phyloP scores from a whole-genome alignment of 176 grass and related monocot genomes.

The Bonia amplexicaulis region DNA sequence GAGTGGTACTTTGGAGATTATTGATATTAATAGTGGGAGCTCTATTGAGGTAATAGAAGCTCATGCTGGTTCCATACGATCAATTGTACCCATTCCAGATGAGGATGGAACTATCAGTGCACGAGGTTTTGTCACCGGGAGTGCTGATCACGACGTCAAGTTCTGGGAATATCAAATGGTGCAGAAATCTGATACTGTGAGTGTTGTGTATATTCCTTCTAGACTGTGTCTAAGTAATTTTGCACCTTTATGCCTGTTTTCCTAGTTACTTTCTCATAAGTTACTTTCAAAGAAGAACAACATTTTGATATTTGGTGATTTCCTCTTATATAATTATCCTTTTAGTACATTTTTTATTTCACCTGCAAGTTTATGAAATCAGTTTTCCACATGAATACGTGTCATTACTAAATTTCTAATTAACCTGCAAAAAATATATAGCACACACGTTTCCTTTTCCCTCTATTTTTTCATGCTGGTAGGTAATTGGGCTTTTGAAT shows the following conservation, averaged over 20 bases:
- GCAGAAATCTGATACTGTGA: constrained; percentile 64
- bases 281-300: background rate
- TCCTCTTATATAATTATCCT: background rate
- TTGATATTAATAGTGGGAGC: constrained; percentile 91
- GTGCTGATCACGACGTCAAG: constrained; percentile 87
- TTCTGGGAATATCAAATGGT: constrained; percentile 86
- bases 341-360: background rate
- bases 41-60: constrained; percentile 74
- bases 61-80: constrained; percentile 74
- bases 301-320: background rate
- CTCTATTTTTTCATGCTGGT: background rate
- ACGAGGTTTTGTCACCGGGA: constrained; percentile 77
- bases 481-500: background rate
- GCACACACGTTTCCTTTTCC: background rate
- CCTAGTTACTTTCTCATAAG: background rate
- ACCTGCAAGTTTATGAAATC: background rate
- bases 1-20: constrained; percentile 80
- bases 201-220: constrained; percentile 22
- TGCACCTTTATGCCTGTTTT: background rate
- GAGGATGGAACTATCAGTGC: constrained; percentile 51
- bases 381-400: background rate
- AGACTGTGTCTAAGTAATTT: background rate
- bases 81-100: constrained; percentile 74
- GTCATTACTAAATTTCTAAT: background rate
- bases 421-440: background rate